Evolutionary conservation across 257 asterid genomes (phyloP).

Genomic region (Marsdenia floribunda): DNA sequence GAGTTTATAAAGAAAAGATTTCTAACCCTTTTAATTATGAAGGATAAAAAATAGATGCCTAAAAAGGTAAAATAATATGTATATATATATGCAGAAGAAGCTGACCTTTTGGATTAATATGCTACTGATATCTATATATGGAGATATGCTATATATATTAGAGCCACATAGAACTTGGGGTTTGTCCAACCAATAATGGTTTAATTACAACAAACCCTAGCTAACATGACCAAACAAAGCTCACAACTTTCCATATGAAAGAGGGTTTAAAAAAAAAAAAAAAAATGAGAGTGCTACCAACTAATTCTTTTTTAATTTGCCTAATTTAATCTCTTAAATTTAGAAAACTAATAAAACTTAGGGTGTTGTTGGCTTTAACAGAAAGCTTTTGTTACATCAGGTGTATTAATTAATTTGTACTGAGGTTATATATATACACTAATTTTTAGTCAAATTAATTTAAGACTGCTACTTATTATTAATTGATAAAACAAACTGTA

Average conservation of each 20-base stretch:
- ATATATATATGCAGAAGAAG: neutral
- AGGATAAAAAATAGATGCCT: conserved; percentile 19
- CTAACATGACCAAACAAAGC: conserved; percentile 23
- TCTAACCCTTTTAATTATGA: conserved; percentile 21
- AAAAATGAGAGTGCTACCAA: conserved; percentile 15
- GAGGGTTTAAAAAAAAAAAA: conserved; percentile 19
- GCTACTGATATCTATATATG: neutral
- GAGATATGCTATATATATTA: neutral
- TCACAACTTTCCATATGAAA: neutral
- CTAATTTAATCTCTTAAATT: neutral
- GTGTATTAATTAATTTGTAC: neutral
- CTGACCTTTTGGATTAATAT: neutral
- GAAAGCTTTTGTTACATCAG: neutral
- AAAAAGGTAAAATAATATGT: conserved; percentile 10
- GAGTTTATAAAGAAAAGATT: conserved; percentile 22
- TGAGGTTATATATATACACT: too few relatives aligned
- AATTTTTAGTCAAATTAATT: too few relatives aligned
- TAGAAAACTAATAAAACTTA: conserved; percentile 9
- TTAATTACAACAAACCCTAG: conserved; percentile 18
- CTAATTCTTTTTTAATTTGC: neutral
- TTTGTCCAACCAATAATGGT: conserved; percentile 25
- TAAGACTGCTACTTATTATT: too few relatives aligned
- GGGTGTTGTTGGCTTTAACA: conserved; percentile 6
- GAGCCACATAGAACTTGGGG: conserved; percentile 12
- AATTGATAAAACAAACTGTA: neutral